Evolutionary conservation across 2,329 filamentous ascomycete genomes (phyloP).

Genomic region (Sarocladium kiliense): DNA sequence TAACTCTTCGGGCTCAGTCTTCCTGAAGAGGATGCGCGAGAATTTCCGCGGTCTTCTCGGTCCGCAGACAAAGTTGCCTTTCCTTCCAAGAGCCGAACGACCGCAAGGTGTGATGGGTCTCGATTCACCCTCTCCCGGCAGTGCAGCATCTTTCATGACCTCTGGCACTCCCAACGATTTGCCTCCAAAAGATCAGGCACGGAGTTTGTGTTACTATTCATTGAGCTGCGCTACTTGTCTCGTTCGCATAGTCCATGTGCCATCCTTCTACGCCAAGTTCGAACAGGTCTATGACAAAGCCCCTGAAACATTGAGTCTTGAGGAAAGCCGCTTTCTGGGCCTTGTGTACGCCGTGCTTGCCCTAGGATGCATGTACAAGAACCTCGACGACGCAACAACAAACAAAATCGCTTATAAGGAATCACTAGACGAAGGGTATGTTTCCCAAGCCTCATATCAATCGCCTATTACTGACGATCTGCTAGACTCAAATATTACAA

Average conservation of each 20-base stretch:
- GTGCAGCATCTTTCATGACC: conserved; percentile 55
- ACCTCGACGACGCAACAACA: conserved; percentile 48
- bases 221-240: conserved; percentile 54
- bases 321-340: conserved; percentile 65
- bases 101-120: conserved; percentile 50
- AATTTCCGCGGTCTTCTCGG: conserved; percentile 77
- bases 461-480: conserved; percentile 16
- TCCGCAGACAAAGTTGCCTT: conserved; percentile 54
- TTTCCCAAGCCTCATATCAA: conserved; percentile 1
- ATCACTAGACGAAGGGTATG: conserved; percentile 53
- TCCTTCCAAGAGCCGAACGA: conserved; percentile 47
- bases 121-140: conserved; percentile 55
- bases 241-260: conserved; percentile 70
- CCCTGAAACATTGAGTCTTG: conserved; percentile 54
- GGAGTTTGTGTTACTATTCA: conserved; percentile 48
- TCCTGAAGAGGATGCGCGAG: conserved; percentile 80
- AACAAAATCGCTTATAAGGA: conserved; percentile 42
- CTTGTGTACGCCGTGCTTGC: conserved; percentile 67
- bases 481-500: conserved; percentile 69
- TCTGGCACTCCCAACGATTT: conserved; percentile 57
- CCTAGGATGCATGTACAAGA: conserved; percentile 67
- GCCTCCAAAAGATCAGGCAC: conserved; percentile 57
- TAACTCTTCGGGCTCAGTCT: conserved; percentile 85
- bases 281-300: conserved; percentile 72
- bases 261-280: conserved; percentile 72